A percentile compares a stretch with the other conserved stretches of the same genome.
Conservation (phyloP, 192 early-diverging fungal species). For the Coemansia guatemalensis region DNA sequence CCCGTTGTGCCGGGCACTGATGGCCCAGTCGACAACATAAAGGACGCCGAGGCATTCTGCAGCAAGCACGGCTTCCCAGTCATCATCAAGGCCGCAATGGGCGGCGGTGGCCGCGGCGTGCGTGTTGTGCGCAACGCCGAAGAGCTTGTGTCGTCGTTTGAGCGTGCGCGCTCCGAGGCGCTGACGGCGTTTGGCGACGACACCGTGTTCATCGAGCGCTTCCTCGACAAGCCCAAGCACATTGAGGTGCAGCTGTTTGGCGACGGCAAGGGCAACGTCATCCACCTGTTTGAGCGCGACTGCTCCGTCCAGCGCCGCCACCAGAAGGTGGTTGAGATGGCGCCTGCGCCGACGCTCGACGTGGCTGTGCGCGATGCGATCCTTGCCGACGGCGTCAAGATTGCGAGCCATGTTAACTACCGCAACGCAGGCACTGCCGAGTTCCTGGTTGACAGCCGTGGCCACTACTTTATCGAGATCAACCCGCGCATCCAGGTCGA, state of each 20-base stretch:
- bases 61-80: slow-evolving; percentile 84
- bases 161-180: slow-evolving; percentile 86
- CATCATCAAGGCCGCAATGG: slow-evolving; percentile 97
- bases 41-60: slow-evolving; percentile 72
- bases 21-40: slow-evolving; percentile 70
- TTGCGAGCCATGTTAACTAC: slow-evolving; percentile 87
- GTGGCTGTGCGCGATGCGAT: slow-evolving; percentile 71
- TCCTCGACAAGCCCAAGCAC: slow-evolving; percentile 88
- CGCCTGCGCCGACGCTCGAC: slow-evolving; percentile 76
- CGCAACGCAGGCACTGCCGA: slow-evolving; percentile 97
- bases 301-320: slow-evolving; percentile 97
- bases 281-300: slow-evolving; percentile 93
- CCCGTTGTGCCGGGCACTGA: slow-evolving; percentile 91
- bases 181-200: slow-evolving; percentile 93
- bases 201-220: slow-evolving; percentile 93
- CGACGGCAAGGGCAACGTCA: slow-evolving; percentile 79
- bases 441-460: slow-evolving; percentile 87
- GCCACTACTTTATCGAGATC: slow-evolving; percentile 98
- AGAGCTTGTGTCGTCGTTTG: slow-evolving; percentile 75
- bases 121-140: slow-evolving; percentile 80
- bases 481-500: slow-evolving; percentile 99
- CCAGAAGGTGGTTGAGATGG: slow-evolving; percentile 96
- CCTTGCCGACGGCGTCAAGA: slow-evolving; percentile 85
- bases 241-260: slow-evolving; percentile 97
- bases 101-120: slow-evolving; percentile 96